Evolutionary conservation across 805 yeast species (phyloP), one percentile per base, ranked within the genome.

Genomic region (Sugiyamaella lignohabitans): DNA sequence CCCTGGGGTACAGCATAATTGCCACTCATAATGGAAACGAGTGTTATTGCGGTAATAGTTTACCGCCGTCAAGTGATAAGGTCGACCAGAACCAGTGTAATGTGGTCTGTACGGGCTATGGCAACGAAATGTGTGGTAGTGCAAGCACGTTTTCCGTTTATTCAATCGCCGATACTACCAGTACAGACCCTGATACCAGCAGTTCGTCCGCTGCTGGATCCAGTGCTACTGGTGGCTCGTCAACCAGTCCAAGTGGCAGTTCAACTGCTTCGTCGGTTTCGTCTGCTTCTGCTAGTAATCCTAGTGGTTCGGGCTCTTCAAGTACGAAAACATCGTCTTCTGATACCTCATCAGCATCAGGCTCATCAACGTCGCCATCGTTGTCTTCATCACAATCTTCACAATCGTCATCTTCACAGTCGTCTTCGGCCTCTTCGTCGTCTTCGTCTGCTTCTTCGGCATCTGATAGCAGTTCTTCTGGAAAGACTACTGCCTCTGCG

Each of bases 31-130:
- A 71, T 43, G 86, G 87, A 5, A 57, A 69, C 21, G 61, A 63
- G 17, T 85, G 95, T 62, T 83, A 74, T 58, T 85, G 95, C 63
- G 91, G 91, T 22, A 66, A 73, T 56, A 51, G 66, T 1, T 48
- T 63, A 1, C 68, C 75, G 6, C 58, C 70, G 2, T 71, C 78
- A 2, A 46, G 63, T 5, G 53, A 50, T 19, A 40, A 50, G 42
- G 53, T 59, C 8, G 24, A 65, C 14, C 59, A 63, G 2, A 48
- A 58, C 38, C 51, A 63, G 20, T 82, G 88, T 64, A 51, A 60
- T 42, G 49, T 56, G 1, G 34, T 55, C 3, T 87, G 95, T 64
- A 61, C 59, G 18, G 94, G 87, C n/a, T 87, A 73, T 63, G 75
- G 78, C 6, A 38, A 54, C 2, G 83, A 82, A 46, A 66, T 51